Evolutionary conservation across 176 grass and related monocot genomes (phyloP), one percentile per base, ranked within the genome.

Genomic region (Aegilops tauschii): DNA sequence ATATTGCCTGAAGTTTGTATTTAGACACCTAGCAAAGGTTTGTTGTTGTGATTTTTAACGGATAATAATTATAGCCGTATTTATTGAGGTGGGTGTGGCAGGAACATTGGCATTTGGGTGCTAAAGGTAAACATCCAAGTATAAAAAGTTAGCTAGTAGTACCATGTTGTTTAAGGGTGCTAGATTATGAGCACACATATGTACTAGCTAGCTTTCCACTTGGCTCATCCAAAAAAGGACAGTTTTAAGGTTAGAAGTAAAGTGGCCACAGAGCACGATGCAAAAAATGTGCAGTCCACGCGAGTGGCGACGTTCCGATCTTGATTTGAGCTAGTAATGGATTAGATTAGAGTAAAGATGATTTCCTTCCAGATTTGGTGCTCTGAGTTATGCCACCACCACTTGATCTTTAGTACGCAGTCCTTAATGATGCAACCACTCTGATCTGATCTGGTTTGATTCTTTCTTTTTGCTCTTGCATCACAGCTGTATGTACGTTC

Each of bases 341-440:
- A 37, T 39, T 70, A 35, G 14, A 36, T 35, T 69, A 69, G 1
- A 70, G 8, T 70, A 70, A 70, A 70, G 34, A 69, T 70, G 68
- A 12, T 70, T 39, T 39, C 68, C 34, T 70, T 70, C 68, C 34
- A 70, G 68, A 70, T 70, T 70, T 39, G 68, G 68, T 70, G 68
- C 34, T 70, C 68, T 34, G 68, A 9, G 35, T n/a, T 13, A 71
- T 70, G 68, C 1, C 68, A 40, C 1, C 68, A 40, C 35, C 9
- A 71, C 68, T 71, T 40, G 68, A 40, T 12, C 4, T 71, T 71
- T 71, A 71, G 68, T 71, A 71, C 6, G 35, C n/a, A 10, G 18
- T 23, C 20, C 68, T 71, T 6, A 37, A 37, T 70, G 34, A 28
- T 36, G 31, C 6, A 69, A 5, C 31, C 65, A 69, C 31, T 16